Conservation (phyloP, 2,329 filamentous ascomycete species). For the Thielaviopsis euricoi region DNA sequence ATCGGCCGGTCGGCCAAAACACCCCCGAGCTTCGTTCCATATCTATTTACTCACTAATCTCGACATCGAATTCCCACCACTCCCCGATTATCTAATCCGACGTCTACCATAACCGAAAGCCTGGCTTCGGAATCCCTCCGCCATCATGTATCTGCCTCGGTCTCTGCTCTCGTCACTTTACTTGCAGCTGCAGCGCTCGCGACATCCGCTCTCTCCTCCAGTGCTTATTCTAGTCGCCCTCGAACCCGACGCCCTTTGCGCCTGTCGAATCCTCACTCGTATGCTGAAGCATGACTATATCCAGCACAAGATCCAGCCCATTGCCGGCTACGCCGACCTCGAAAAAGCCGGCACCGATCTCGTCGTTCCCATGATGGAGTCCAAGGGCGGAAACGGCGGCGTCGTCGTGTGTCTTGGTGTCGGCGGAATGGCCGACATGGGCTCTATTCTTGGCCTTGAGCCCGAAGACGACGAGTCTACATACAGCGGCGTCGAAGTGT, state of each 20-base stretch:
- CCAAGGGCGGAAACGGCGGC: slow-evolving; percentile 68
- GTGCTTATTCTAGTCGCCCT: slow-evolving; percentile 85
- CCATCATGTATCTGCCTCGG: slow-evolving; percentile 83
- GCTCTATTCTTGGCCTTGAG: slow-evolving; percentile 56
- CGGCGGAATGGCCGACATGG: slow-evolving; percentile 79
- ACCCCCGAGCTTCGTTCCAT: slow-evolving; percentile 1
- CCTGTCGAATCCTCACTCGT: slow-evolving; percentile 80
- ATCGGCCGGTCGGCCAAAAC: background rate
- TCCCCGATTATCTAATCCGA: slow-evolving; percentile 9
- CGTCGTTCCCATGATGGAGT: slow-evolving; percentile 72
- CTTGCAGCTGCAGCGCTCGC: slow-evolving; percentile 67
- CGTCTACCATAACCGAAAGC: background rate
- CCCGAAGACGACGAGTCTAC: slow-evolving; percentile 47
- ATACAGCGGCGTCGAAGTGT: slow-evolving; percentile 79
- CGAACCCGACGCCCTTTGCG: slow-evolving; percentile 89
- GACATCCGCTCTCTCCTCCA: slow-evolving; percentile 79
- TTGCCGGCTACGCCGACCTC: slow-evolving; percentile 83
- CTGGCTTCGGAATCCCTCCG: background rate
- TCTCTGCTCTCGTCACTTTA: slow-evolving; percentile 82
- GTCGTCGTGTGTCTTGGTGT: slow-evolving; percentile 86
- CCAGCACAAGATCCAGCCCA: slow-evolving; percentile 89
- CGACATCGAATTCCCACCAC: too few species aligned
- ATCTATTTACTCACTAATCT: too few species aligned
- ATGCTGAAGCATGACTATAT: slow-evolving; percentile 97
- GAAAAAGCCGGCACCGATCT: slow-evolving; percentile 62